Percentiles rank a stretch among this genome's conserved stretches.
These are phyloP conservation scores for Allium cepa DNA, from an alignment of 106 monocot species.

Conservation along the genomic window DNA sequence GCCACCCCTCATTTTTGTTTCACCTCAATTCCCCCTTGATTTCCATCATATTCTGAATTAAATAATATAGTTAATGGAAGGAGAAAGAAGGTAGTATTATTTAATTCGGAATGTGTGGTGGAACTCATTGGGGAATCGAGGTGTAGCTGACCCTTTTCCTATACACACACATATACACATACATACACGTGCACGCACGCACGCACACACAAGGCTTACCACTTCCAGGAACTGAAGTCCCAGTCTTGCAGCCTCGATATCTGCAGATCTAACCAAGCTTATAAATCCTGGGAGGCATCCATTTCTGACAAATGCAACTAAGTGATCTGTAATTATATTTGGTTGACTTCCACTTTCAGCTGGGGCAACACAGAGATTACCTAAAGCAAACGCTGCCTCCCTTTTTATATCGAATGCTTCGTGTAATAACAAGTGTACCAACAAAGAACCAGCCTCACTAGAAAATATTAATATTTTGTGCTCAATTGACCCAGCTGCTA, in stretches of 20 bases:
- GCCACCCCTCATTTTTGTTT: too few species aligned
- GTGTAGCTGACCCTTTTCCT: too few species aligned
- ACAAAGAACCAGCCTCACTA: slow-evolving; percentile 52
- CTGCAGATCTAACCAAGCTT: slow-evolving; percentile 75
- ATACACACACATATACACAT: too few species aligned
- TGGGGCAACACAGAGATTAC: slow-evolving; percentile 84
- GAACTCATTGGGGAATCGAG: too few species aligned
- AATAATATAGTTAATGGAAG: too few species aligned
- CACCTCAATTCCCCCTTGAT: too few species aligned
- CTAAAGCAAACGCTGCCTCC: slow-evolving; percentile 84
- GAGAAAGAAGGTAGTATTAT: too few species aligned
- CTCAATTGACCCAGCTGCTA: slow-evolving; percentile 70
- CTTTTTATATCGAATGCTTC: slow-evolving; percentile 85
- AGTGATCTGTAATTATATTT: slow-evolving; percentile 52
- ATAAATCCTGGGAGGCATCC: slow-evolving; percentile 85
- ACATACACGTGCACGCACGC: too few species aligned
- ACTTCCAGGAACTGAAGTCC: slow-evolving; percentile 95
- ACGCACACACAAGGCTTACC: slow-evolving; percentile 22
- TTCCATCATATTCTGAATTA: too few species aligned
- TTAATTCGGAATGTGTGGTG: too few species aligned
- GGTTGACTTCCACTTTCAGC: slow-evolving; percentile 27
- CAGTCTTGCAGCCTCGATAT: slow-evolving; percentile 77
- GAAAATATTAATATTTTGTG: slow-evolving; percentile 74
- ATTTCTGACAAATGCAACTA: slow-evolving; percentile 53
- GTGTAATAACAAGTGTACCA: slow-evolving; percentile 53